Base-by-base conservation (phyloP, 768 basidiomycete genomes). In the Galerina marginata region DNA sequence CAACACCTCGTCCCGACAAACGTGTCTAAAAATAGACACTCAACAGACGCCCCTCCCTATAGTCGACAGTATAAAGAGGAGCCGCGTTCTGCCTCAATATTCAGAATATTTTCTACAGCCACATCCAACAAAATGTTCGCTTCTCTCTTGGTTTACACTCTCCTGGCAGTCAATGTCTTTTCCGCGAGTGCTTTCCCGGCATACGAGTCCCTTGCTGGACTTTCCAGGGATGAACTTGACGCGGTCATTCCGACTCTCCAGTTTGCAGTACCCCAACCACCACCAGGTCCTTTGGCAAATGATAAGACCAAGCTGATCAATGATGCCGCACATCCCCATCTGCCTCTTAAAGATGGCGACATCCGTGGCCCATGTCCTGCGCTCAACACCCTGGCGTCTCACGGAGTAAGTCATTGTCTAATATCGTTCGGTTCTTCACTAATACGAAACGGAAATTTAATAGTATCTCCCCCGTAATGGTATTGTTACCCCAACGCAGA, bases 281-380 rank as follows among this genome's bases (percentile, higher is more conserved):
- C 65, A 23, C 65, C 65, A 36, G 63, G 65, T 20, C 63, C 61
- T 10, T 45, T 66, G 36, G 57, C 63, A 2, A 63, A 69, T 45
- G 62, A 60, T 12, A 62, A 54, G 9, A 29, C 65, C 9, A 69
- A 69, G 46, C 55, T 69, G 4, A 67, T 67, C 56, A 65, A 67
- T 39, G 68, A 69, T 48, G 55, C 58, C 38, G 56, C 46, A 16
- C 68, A 69, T 38, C 67, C 68, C 2, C 68, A 63, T 59, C 64
- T 56, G 14, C 57, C 68, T 11, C 56, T 54, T 11, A 26, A 59
- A 16, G 33, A 40, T n/a, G 57, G 42, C 9, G 68, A 66, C 23
- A 64, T 66, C 37, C 67, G 67, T 39, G 67, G 67, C 1, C 67
- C 67, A 16, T 68, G 67, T 45, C 67, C 67, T 26, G 67, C 65